Percentiles rank a stretch among this genome's conserved stretches.
These are phyloP conservation scores for Paratrypanosoma confusum DNA, from an alignment of 208 protist species.

Conservation along the genomic window DNA sequence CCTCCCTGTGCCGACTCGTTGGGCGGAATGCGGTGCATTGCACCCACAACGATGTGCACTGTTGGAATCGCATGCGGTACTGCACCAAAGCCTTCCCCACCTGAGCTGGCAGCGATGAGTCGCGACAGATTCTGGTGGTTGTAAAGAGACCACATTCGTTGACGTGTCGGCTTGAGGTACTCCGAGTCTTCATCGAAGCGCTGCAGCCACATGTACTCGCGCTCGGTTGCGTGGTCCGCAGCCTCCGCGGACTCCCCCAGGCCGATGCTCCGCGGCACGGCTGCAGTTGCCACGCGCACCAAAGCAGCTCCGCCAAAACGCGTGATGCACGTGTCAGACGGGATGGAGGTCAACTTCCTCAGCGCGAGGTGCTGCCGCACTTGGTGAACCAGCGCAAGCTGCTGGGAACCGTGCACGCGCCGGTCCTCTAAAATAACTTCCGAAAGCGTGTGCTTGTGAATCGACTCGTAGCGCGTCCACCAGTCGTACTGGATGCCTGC, in stretches of 20 bases:
- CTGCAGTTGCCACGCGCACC: not conserved
- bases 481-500: slow-evolving; percentile 10
- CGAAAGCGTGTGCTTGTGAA: slow-evolving; percentile 11
- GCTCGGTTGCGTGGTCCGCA: not conserved
- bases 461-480: slow-evolving; percentile 15
- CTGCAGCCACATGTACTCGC: slow-evolving; percentile 16
- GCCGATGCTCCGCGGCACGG: slow-evolving; percentile 4
- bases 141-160: not conserved
- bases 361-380: not conserved
- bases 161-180: slow-evolving; percentile 14
- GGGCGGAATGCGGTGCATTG: no score
- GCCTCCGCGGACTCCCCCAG: slow-evolving; percentile 2
- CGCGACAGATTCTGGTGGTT: not conserved
- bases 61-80: no score
- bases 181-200: slow-evolving; percentile 7
- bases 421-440: slow-evolving; percentile 9
- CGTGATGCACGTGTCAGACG: not conserved
- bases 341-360: not conserved
- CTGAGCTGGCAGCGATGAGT: not conserved
- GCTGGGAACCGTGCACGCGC: not conserved
- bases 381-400: slow-evolving; percentile 1
- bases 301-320: slow-evolving; percentile 6
- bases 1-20: no score
- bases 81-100: no score
- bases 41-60: no score